phyloP scores from a whole-genome alignment of 495 filamentous ascomycete species.

The Chaetomidium leptoderma region DNA sequence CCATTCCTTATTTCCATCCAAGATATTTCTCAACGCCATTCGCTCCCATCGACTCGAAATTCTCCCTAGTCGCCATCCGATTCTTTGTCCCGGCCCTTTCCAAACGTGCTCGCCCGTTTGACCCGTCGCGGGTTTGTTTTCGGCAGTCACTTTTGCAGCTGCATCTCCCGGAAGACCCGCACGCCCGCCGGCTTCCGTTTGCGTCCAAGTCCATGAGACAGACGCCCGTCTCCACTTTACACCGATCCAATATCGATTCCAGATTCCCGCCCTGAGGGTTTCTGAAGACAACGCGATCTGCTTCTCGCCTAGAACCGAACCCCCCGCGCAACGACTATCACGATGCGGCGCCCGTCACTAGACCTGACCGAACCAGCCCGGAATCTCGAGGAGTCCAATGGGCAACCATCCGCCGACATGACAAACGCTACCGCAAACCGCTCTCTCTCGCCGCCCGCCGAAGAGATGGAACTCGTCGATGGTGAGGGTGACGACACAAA shows the following conservation, averaged over 20 bases:
- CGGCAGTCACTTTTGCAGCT: background rate
- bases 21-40: background rate
- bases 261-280: constrained; percentile 4
- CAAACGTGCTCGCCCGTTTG: background rate
- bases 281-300: background rate
- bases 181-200: background rate
- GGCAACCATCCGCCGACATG: constrained; percentile 32
- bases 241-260: constrained; percentile 5
- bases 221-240: constrained; percentile 5
- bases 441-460: constrained; percentile 33
- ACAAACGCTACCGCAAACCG: constrained; percentile 35
- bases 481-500: constrained; percentile 29
- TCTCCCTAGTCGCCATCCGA: background rate
- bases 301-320: background rate
- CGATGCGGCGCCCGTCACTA: constrained; percentile 43
- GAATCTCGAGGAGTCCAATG: constrained; percentile 44
- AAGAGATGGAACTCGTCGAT: constrained; percentile 33
- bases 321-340: constrained; percentile 9
- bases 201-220: constrained; percentile 12
- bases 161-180: too few species aligned
- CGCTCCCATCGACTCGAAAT: background rate
- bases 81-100: background rate
- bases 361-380: constrained; percentile 43
- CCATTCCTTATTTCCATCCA: constrained; percentile 9
- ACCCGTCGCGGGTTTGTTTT: background rate